A percentile compares a stretch with the other conserved stretches of the same genome.
These are phyloP conservation scores for Diaporthe humulicola DNA, from an alignment of 2,329 filamentous ascomycete genomes.

Conservation along the genomic window DNA sequence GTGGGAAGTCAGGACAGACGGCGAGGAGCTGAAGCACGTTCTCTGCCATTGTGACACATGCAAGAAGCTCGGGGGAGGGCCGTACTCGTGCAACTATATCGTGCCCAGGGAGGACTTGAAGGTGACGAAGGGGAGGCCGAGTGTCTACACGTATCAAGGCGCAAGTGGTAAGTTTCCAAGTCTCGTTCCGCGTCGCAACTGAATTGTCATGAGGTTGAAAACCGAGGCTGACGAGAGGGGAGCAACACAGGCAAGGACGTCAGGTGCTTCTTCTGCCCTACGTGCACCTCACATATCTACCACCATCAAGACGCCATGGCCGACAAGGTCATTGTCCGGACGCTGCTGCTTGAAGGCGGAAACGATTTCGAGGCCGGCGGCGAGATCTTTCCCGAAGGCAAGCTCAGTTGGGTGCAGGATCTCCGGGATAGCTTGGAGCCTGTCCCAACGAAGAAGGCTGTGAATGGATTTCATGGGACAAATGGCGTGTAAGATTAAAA, in stretches of 20 bases:
- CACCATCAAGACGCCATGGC: conserved; percentile 19
- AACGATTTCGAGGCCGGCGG: conserved; percentile 18
- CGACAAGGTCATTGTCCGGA: conserved; percentile 12
- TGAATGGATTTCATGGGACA: not conserved
- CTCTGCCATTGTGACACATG: conserved; percentile 6
- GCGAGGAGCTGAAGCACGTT: conserved; percentile 17
- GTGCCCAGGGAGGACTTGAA: conserved; percentile 11
- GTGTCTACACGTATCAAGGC: conserved; percentile 8
- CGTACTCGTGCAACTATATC: conserved; percentile 24
- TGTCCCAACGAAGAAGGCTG: not conserved
- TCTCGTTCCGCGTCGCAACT: not conserved
- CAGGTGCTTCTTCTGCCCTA: conserved; percentile 7
- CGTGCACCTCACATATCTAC: conserved; percentile 21
- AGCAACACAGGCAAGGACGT: conserved; percentile 4
- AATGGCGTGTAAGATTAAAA: not conserved
- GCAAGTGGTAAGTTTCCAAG: not conserved
- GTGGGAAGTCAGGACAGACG: conserved; percentile 16
- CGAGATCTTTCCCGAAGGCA: conserved; percentile 1
- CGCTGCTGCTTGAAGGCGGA: not conserved
- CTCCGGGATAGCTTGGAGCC: not conserved
- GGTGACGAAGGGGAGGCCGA: conserved; percentile 3
- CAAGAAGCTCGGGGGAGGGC: conserved; percentile 8
- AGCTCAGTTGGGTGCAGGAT: conserved; percentile 15
- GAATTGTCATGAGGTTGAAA: not conserved
- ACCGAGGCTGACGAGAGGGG: not conserved